Conservation (phyloP, 2,329 filamentous ascomycete genomes). For the Colletotrichum sp. region DNA sequence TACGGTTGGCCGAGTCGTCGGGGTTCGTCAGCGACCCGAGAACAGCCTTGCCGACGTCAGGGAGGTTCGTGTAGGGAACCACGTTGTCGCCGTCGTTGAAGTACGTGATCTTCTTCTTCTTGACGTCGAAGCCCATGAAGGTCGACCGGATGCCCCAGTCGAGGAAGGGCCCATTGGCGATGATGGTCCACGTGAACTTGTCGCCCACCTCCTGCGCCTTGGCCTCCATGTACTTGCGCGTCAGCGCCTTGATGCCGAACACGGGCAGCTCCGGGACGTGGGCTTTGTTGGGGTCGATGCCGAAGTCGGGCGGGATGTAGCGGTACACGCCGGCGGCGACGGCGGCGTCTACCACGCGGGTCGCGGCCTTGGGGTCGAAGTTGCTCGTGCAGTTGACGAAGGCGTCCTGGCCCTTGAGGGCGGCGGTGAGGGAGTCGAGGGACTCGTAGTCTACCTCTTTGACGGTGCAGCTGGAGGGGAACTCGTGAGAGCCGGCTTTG, state of each 20-base stretch:
- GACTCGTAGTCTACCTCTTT: constrained; percentile 54
- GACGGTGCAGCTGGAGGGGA: constrained; percentile 43
- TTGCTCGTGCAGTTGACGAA: constrained; percentile 44
- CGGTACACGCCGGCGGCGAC: constrained; percentile 64
- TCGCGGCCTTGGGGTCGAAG: constrained; percentile 43
- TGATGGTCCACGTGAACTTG: constrained; percentile 31
- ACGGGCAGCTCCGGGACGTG: constrained; percentile 21
- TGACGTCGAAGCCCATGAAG: constrained; percentile 28
- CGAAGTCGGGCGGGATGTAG: constrained; percentile 67
- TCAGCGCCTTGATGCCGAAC: constrained; percentile 23
- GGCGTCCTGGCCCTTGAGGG: constrained; percentile 62
- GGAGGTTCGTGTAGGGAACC: constrained; percentile 27
- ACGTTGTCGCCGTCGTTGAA: constrained; percentile 30
- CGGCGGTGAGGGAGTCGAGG: constrained; percentile 50
- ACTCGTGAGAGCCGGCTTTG: constrained; percentile 38
- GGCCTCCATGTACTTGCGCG: constrained; percentile 23
- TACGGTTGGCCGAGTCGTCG: constrained; percentile 32
- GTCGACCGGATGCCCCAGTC: constrained; percentile 29
- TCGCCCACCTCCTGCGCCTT: constrained; percentile 24
- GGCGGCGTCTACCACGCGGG: constrained; percentile 59
- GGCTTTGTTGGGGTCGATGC: constrained; percentile 34
- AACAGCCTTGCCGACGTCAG: constrained; percentile 30
- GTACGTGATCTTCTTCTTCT: constrained; percentile 23
- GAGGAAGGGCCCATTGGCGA: constrained; percentile 33
- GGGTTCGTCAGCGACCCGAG: constrained; percentile 28